Evolutionary conservation across 352 stramenopile genomes (phyloP), one percentile per base, ranked within the genome.

Genomic region (Phytophthora colocasiae): DNA sequence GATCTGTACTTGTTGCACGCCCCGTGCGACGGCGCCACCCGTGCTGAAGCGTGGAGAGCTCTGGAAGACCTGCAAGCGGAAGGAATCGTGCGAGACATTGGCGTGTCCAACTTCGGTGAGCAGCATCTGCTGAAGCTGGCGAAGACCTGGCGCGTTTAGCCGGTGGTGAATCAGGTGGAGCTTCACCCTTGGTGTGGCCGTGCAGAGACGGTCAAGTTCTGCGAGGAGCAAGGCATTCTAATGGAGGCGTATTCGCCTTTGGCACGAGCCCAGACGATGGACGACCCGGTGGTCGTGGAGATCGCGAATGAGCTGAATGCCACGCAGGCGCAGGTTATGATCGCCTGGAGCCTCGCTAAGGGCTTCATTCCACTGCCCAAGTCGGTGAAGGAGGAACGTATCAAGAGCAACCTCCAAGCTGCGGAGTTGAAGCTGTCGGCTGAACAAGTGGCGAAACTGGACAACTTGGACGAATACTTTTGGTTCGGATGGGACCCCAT

Each of bases 61-160:
- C 73, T 92, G 10, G 75, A 87, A 38, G 78, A 89, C 45, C 48
- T 82, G 40, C 70, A 83, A 46, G 2, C 34, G 0, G 58, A 82
- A 38, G 91, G 91, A 11, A 49, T 92, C 24, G 77, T 95, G 52
- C 69, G 77, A 24, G 85, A 94, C 58, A 93, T 96, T 55, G 93
- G 91, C 38, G 90, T 98, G n/a, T 96, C 80, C 46, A 98, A 97
- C 63, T 97, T 96, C 75, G 75, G 83, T 8, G 60, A 86, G 29
- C 49, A 58, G 39, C 51, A 59, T 29, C 27, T 59, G 27, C 15
- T 39, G 3, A 39, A 59, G 39, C 6, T 59, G n/a, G 38, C 51
- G 1, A 49, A 50, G 39, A 59, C 39, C n/a, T 59, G 39, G 38
- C 38, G 51, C 2, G 51, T 58, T 38, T 41, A 58, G 15, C 51